A percentile compares a stretch with the other conserved stretches of the same genome.
phyloP scores from a whole-genome alignment of 805 yeast species.

The Starmerella floris region DNA sequence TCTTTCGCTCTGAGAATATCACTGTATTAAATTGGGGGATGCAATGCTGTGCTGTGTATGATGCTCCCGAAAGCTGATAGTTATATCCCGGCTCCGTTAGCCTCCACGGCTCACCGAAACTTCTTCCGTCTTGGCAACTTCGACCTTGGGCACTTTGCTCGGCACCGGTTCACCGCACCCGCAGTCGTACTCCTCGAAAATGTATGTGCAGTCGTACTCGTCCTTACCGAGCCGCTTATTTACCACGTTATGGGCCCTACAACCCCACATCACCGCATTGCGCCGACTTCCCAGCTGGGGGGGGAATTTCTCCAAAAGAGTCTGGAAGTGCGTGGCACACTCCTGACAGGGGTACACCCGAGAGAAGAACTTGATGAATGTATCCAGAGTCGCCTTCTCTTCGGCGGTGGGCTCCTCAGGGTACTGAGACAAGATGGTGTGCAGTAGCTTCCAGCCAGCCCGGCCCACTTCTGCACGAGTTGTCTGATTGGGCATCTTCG shows the following conservation, averaged over 20 bases:
- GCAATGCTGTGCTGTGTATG: no score
- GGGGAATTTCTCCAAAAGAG: constrained; percentile 56
- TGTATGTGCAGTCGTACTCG: constrained; percentile 69
- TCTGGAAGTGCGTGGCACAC: constrained; percentile 82
- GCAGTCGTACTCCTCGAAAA: constrained; percentile 86
- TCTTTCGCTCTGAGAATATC: no score
- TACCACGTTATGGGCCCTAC: constrained; percentile 79
- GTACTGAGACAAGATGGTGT: constrained; percentile 81
- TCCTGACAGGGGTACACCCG: constrained; percentile 96
- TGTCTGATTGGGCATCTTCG: constrained; percentile 80
- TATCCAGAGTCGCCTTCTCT: constrained; percentile 49
- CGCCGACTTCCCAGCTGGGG: constrained; percentile 69
- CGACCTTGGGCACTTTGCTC: not conserved
- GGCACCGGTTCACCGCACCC: constrained; percentile 72
- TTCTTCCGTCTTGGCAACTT: not conserved
- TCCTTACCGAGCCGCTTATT: constrained; percentile 57
- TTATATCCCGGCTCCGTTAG: no score
- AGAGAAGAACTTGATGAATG: constrained; percentile 62
- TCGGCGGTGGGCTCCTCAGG: constrained; percentile 64
- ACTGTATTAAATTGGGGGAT: no score
- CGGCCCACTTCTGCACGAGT: constrained; percentile 73
- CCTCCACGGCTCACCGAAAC: not conserved
- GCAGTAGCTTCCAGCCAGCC: constrained; percentile 85
- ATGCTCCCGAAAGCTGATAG: no score
- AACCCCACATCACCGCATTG: constrained; percentile 91